Base-by-base conservation (phyloP, 2,329 filamentous ascomycete species). In the Bipolaris sorokiniana region DNA sequence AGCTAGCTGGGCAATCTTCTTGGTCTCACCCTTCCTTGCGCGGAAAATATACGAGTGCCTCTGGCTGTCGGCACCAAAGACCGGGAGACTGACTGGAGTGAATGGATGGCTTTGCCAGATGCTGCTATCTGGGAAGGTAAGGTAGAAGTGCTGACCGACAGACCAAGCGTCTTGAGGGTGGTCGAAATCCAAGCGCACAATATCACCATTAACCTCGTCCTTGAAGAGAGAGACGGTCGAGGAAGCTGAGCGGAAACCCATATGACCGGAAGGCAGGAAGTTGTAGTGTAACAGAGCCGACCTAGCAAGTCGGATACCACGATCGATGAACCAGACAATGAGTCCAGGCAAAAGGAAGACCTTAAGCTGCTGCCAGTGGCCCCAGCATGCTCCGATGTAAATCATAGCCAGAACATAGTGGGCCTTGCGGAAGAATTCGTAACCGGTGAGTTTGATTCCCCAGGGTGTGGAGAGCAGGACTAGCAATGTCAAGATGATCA, bases 21-120 rank as follows among this genome's bases (percentile, higher is more conserved):
- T 65, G 3, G 73, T 76, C 45, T 76, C 72, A 9, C 73, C 73
- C 36, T 67, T 68, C 41, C 69, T 70, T 11, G 72, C 69, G 41
- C 73, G 73, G 65, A 75, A 75, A 22, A 76, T 69, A 62, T 76
- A 76, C 1, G 67, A 70, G 53, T 76, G 73, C 7, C 55, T 52
- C 55, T 70, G 70, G 13, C 59, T 58, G 20, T 69, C 64, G 15
- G 66, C 58, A 13, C 68, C 66, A 15, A 61, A 68, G 0, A 70
- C 54, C 2, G 69, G 69, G 3, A 61, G 63, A 16, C 67, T 72
- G 50, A 69, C 69, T 7, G 65, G 69, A 5, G 87, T 77, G 68
- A 91, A 89, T 0, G 89, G 89, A 66, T 91, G 89, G 0, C 86
- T 86, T 73, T 91, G 88, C 87, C 88, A 90, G 64, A 91, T 82